These are phyloP conservation scores for Pueraria montana DNA, from an alignment of 306 rosid genomes.

Conservation along the genomic window DNA sequence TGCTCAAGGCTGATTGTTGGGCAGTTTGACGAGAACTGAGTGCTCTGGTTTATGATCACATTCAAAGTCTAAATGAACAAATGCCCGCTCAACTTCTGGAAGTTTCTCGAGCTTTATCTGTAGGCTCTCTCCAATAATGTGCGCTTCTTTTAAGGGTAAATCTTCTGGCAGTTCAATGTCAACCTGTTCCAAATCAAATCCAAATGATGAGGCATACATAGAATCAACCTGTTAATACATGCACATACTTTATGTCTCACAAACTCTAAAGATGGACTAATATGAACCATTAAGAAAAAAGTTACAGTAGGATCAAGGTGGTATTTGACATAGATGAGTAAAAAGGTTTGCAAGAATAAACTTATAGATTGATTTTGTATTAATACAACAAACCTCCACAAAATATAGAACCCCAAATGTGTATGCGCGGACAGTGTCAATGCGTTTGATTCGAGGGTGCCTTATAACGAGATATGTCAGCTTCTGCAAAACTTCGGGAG, in stretches of 20 bases:
- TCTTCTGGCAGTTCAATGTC: constrained; percentile 96
- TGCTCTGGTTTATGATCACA: constrained; percentile 98
- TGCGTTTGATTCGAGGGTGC: constrained; percentile 79
- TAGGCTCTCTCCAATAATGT: constrained; percentile 76
- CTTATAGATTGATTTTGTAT: neutral
- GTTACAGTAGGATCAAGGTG: neutral
- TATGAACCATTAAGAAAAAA: neutral
- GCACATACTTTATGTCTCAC: neutral
- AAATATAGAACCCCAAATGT: constrained; percentile 96
- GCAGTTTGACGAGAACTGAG: constrained; percentile 75
- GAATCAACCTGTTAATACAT: neutral
- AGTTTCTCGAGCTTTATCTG: constrained; percentile 84
- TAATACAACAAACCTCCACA: constrained; percentile 77
- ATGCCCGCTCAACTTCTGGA: constrained; percentile 84
- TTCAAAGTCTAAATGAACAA: constrained; percentile 97
- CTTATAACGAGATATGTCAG: constrained; percentile 79
- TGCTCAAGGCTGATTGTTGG: constrained; percentile 59
- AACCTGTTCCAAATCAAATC: constrained; percentile 66
- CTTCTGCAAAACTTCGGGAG: constrained; percentile 91
- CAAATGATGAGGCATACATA: constrained; percentile 17
- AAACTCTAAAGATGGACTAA: constrained; percentile 6
- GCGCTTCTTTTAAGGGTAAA: constrained; percentile 83
- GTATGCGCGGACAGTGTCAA: constrained; percentile 97
- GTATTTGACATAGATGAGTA: neutral
- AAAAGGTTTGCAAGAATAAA: neutral